phyloP scores from a whole-genome alignment of 257 asterid species.

The Cinchona pubescens region DNA sequence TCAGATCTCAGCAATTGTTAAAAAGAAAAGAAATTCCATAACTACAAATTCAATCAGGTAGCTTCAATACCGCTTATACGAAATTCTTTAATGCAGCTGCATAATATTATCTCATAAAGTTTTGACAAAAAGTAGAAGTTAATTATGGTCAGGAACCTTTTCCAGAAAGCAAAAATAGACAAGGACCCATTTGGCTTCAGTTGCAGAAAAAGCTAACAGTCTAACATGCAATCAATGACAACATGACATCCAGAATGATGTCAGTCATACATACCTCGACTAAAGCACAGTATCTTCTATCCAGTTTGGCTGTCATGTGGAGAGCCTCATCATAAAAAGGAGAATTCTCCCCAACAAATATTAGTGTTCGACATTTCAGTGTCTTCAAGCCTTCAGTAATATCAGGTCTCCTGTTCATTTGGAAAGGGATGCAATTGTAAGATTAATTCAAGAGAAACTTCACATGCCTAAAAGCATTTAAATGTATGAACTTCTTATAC shows the following conservation, averaged over 20 bases:
- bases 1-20: constrained; percentile 1
- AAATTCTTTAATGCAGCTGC: not conserved
- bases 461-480: not conserved
- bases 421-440: constrained; percentile 11
- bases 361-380: constrained; percentile 68
- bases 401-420: constrained; percentile 71
- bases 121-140: not conserved
- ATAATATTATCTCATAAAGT: not conserved
- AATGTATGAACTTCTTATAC: constrained; percentile 27
- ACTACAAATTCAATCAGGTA: not conserved
- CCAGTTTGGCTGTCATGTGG: constrained; percentile 67
- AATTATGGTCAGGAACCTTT: not conserved
- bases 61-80: not conserved
- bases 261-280: constrained; percentile 63
- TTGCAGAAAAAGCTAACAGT: not conserved
- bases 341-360: constrained; percentile 82
- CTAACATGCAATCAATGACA: not conserved
- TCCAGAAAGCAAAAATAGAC: not conserved
- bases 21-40: not conserved
- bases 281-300: constrained; percentile 76
- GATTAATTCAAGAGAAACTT: not conserved
- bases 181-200: not conserved
- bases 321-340: constrained; percentile 73
- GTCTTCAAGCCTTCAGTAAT: constrained; percentile 62
- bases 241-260: not conserved